These are phyloP conservation scores for Sclerotinia trifoliorum DNA, from an alignment of 2,329 filamentous ascomycete genomes.

Conservation along the genomic window DNA sequence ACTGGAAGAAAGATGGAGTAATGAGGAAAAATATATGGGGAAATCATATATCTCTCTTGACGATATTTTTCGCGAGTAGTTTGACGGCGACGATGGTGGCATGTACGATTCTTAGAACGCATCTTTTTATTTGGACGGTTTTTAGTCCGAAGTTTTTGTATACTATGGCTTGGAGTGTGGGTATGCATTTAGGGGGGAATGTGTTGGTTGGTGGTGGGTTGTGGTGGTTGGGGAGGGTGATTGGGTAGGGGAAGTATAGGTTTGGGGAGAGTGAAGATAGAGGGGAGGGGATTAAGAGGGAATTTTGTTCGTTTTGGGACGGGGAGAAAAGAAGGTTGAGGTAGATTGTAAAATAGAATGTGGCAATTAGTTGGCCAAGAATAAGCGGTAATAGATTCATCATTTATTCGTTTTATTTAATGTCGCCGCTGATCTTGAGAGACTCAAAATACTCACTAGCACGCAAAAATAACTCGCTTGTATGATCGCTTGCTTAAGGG, in stretches of 20 bases:
- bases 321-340: background rate
- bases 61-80: conserved; percentile 65
- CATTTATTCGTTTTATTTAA: background rate
- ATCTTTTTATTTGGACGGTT: conserved; percentile 98
- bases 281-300: background rate
- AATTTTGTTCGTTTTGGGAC: background rate
- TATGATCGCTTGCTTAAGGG: no score
- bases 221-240: conserved; percentile 51
- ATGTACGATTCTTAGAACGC: conserved; percentile 78
- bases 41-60: conserved; percentile 63
- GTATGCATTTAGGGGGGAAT: conserved; percentile 76
- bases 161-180: conserved; percentile 81
- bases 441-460: background rate
- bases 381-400: background rate
- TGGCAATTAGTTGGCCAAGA: background rate
- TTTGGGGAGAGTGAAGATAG: background rate
- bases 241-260: conserved; percentile 27
- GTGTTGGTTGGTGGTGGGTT: conserved; percentile 59
- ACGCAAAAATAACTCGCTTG: background rate
- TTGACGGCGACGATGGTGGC: conserved; percentile 80
- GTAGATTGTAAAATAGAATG: background rate
- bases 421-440: background rate
- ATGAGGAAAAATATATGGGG: conserved; percentile 26
- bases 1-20: conserved; percentile 21
- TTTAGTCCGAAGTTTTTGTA: conserved; percentile 97